Evolutionary conservation across 805 yeast species (phyloP), one percentile per base, ranked within the genome.

Genomic region (Wickerhamomyces ciferrii): DNA sequence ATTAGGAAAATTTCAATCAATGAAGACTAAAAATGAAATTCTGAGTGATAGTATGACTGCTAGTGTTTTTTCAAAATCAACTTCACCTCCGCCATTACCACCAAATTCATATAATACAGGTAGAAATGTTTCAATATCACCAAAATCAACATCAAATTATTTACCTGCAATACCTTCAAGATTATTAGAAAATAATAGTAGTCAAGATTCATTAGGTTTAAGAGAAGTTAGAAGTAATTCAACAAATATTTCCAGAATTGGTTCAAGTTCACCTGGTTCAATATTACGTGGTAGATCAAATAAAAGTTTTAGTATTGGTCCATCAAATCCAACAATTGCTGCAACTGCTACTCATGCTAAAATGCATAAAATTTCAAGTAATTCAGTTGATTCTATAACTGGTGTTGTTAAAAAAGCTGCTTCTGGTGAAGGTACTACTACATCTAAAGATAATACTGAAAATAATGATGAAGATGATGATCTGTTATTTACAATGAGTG

Each of bases 401-500:
- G 44, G 41, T 15, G n/a, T 19, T 2, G 34, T 7, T 35, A 41
- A 27, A 3, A 43, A 41, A 21, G 9, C 37, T 13, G 67, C 60
- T 24, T 62, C 65, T 18, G 68, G 61, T 40, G 67, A 64, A 24
- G 66, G 63, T 18, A n/a, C n/a, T n/a, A n/a, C n/a, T n/a, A n/a
- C n/a, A n/a, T n/a, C n/a, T n/a, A 62, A 56, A 13, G 62, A 56
- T 13, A 56, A 52, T 0, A 61, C 31, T 8, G 31, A 27, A 27
- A 27, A 66, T n/a, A 5, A 5, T 5, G 83, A 79, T 29, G 85
- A 79, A 21, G 87, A 83, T 46, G 88, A 82, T 50, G 87, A 83
- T 43, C 65, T 84, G 47, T 64, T 83, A 41, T 82, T 83, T 61
- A 76, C 86, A 20, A 83, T 82, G 89, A 83, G 88, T 59, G 89